phyloP scores from a whole-genome alignment of 1,284 basidiomycete genomes.

The Ganoderma lingzhi region DNA sequence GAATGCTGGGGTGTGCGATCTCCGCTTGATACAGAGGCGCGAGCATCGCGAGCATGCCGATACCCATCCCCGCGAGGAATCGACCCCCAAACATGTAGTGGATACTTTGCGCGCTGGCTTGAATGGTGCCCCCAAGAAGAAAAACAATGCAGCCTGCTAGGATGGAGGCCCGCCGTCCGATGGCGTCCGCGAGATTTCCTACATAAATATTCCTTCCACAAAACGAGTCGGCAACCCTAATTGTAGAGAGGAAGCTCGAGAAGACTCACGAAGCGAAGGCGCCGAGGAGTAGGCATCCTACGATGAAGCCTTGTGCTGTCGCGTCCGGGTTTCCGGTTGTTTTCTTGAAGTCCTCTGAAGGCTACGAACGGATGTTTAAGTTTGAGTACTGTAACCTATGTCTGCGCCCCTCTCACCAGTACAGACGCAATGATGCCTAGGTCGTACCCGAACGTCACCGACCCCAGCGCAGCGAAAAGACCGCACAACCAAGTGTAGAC shows the following conservation, averaged over 20 bases:
- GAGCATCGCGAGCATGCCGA: slow-evolving; percentile 63
- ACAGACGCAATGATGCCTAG: slow-evolving; percentile 51
- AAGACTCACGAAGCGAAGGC: slow-evolving; percentile 36
- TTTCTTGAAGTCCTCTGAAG: slow-evolving; percentile 40
- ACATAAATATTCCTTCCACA: slow-evolving; percentile 51
- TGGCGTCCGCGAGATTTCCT: slow-evolving; percentile 37
- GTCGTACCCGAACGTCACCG: slow-evolving; percentile 47
- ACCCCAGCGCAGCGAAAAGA: slow-evolving; percentile 57
- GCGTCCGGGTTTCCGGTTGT: slow-evolving; percentile 41
- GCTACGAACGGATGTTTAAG: slow-evolving; percentile 20
- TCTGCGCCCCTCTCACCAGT: slow-evolving; percentile 45
- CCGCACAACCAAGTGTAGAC: slow-evolving; percentile 72
- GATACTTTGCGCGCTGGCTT: slow-evolving; percentile 60
- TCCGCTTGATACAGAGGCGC: slow-evolving; percentile 70
- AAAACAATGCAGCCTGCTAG: slow-evolving; percentile 47
- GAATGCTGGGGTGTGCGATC: slow-evolving; percentile 70
- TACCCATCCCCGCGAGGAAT: slow-evolving; percentile 62
- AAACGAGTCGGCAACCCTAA: not conserved
- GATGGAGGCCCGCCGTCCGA: slow-evolving; percentile 44
- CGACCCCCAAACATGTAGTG: slow-evolving; percentile 70
- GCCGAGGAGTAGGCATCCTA: slow-evolving; percentile 45
- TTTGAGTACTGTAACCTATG: not conserved
- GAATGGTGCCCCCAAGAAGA: slow-evolving; percentile 61
- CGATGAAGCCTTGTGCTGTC: slow-evolving; percentile 51
- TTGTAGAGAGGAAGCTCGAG: slow-evolving; percentile 5